These are phyloP conservation scores for Termitomyces sp. DNA, from an alignment of 768 basidiomycete genomes.

Conservation along the genomic window DNA sequence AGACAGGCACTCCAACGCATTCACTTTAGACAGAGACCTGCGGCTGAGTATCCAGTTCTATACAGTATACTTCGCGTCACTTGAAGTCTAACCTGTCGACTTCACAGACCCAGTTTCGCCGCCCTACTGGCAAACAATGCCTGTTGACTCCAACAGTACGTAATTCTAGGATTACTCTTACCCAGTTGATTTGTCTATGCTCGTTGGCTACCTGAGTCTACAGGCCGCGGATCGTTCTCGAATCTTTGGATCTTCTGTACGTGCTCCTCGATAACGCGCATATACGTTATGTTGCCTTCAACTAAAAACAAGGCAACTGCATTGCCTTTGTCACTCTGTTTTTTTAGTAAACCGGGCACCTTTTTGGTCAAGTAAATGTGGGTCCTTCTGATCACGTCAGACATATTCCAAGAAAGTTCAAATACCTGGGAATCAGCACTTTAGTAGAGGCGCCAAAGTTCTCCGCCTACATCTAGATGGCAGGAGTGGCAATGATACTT, in stretches of 20 bases:
- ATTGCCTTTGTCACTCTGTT: neutral
- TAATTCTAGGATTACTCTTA: conserved; percentile 15
- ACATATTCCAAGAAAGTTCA: neutral
- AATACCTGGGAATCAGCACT: neutral
- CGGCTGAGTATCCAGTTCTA: neutral
- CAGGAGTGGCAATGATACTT: neutral
- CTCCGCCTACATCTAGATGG: neutral
- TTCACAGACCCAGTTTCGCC: conserved; percentile 1
- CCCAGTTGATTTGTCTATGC: conserved; percentile 15
- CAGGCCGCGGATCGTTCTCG: conserved; percentile 20
- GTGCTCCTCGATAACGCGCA: conserved; percentile 7
- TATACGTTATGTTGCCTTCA: conserved; percentile 11
- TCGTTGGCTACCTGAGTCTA: conserved; percentile 3
- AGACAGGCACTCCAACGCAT: neutral
- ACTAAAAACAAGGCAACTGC: neutral
- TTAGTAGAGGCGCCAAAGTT: neutral
- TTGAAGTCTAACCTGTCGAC: neutral
- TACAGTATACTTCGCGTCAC: neutral
- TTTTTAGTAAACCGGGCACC: neutral
- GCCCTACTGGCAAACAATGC: conserved; percentile 1
- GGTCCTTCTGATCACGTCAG: neutral
- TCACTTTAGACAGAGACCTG: neutral
- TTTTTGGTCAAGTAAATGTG: conserved; percentile 1
- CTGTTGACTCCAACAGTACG: conserved; percentile 12
- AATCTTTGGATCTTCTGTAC: conserved; percentile 4